Base-by-base conservation (phyloP, 768 basidiomycete genomes). In the Royoungia palumana region DNA sequence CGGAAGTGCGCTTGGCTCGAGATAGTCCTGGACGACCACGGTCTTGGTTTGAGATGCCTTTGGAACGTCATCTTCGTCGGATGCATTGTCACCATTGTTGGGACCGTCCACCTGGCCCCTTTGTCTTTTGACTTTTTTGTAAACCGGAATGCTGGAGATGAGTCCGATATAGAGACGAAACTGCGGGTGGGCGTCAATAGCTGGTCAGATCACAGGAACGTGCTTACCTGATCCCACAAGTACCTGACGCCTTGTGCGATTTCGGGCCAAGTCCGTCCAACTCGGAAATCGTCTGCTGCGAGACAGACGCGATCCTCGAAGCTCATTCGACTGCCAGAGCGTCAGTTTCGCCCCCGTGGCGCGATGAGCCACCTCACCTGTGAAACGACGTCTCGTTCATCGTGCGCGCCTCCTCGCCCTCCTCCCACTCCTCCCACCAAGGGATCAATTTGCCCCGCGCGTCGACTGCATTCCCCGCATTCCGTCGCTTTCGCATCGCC, bases 341-440 rank as follows among this genome's bases (percentile, higher is more conserved):
- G 25, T 42, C 43, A 35, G 30, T 42, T 20, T 24, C 6, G 16
- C 8, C 7, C 10, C 46, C 11, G 37, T 1, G 27, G 24, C 30
- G 6, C 22, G 19, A 24, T 8, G 22, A 16, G 16, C 6, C 32
- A 70, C 7, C 73, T 69, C 57, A 64, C 60, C 74, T 72, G 37
- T 67, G 44, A 21, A 55, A 60, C 1, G 53, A 51, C 1, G 44
- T 11, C 8, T 35, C 35, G 51, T 58, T 61, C 55, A 41, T 55
- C 2, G 44, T 47, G 11, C 65, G 66, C 35, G 35, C 17, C 5
- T 35, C 41, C 46, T 67, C 66, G 27, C 57, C 59, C 8, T 56
- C 51, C 20, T 67, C 65, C 67, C 67, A 67, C 38, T 67, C 65
- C 36, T 67, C 55, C 66, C 65, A 69, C 66, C 66, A 67, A 1